These are phyloP conservation scores for Cucumis sativus DNA, from an alignment of 306 rosid species.

Conservation along the genomic window Cucumber_9930_V3 NC_026660.2:31108001-31108500, in stretches of 20 bases:
- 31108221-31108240: background rate
- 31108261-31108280: background rate
- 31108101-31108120: slow-evolving; percentile 41
- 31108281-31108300: background rate
- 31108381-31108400: background rate
- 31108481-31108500: no score
- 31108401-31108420: background rate
- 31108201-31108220: background rate
- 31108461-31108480: no score
- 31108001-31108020: slow-evolving; percentile 96
- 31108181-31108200: background rate
- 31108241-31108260: background rate
- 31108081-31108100: slow-evolving; percentile 69
- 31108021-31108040: slow-evolving; percentile 88
- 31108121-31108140: background rate
- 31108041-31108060: slow-evolving; percentile 85
- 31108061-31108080: slow-evolving; percentile 76
- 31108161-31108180: background rate
- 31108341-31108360: background rate
- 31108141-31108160: background rate
- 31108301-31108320: background rate
- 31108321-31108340: background rate
- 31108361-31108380: background rate
- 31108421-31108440: background rate
- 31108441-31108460: background rate